These are phyloP conservation scores for Colletotrichum higginsianum DNA, from an alignment of 2,329 filamentous ascomycete species.

Conservation along the genomic window DNA sequence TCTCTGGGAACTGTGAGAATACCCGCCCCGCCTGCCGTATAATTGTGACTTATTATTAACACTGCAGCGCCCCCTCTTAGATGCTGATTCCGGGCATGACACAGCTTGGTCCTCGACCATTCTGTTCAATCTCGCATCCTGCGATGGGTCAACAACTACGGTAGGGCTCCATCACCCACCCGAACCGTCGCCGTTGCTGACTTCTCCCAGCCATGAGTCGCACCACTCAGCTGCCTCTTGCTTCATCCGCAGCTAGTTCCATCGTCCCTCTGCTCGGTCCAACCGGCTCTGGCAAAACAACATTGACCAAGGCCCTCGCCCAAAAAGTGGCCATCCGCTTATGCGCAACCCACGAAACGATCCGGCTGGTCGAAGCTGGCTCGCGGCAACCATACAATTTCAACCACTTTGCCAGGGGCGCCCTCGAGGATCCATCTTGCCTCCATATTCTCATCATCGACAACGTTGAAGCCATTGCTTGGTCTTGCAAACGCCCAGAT, in stretches of 20 bases:
- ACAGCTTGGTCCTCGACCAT: neutral
- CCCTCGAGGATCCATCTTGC: neutral
- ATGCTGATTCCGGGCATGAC: constrained; percentile 11
- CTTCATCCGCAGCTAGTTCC: too few species aligned
- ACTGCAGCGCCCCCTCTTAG: neutral
- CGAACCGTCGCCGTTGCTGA: neutral
- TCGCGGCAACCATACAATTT: neutral
- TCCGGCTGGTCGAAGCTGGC: neutral
- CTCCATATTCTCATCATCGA: neutral
- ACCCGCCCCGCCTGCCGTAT: neutral
- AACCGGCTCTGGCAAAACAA: neutral
- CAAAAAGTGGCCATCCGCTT: constrained; percentile 11
- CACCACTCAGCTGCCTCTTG: neutral
- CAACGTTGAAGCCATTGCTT: neutral
- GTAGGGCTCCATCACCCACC: neutral
- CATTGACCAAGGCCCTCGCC: neutral
- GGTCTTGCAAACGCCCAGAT: neutral
- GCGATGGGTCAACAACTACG: neutral
- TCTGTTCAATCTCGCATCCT: neutral
- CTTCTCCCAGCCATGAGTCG: neutral
- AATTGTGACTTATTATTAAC: constrained; percentile 10
- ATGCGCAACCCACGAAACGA: neutral
- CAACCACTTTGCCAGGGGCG: neutral
- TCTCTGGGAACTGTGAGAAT: constrained; percentile 35
- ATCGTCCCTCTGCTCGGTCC: neutral